phyloP scores from a whole-genome alignment of 768 basidiomycete genomes.

The Naganishia kalamii region DNA sequence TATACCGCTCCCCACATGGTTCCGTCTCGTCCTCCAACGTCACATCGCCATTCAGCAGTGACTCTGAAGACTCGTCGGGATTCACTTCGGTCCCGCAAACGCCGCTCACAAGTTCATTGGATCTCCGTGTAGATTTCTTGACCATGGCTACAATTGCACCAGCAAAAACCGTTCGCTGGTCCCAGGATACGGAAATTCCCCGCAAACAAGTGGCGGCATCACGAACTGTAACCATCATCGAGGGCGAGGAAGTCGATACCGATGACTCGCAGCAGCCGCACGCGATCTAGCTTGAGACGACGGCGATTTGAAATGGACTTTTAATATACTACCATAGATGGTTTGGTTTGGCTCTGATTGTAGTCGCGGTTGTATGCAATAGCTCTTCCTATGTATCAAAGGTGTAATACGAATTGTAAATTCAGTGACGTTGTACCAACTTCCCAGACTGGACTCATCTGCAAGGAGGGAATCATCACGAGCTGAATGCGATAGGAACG shows the following conservation, averaged over 20 bases:
- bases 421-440: too few species aligned
- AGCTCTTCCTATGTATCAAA: too few species aligned
- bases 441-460: too few species aligned
- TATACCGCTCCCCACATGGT: background rate
- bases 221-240: background rate
- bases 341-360: too few species aligned
- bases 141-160: background rate
- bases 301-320: too few species aligned
- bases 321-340: too few species aligned
- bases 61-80: conserved; percentile 2
- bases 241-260: background rate
- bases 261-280: background rate
- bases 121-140: background rate
- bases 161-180: conserved; percentile 9
- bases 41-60: conserved; percentile 6
- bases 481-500: too few species aligned
- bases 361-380: too few species aligned
- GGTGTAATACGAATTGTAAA: too few species aligned
- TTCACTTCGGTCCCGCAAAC: conserved; percentile 6
- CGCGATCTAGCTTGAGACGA: too few species aligned
- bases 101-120: background rate
- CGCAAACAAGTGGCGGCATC: background rate
- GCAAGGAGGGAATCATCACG: too few species aligned
- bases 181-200: background rate
- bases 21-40: conserved; percentile 13